Evolutionary conservation across 768 basidiomycete species (phyloP).

Genomic region (Saitozyma sp.): DNA sequence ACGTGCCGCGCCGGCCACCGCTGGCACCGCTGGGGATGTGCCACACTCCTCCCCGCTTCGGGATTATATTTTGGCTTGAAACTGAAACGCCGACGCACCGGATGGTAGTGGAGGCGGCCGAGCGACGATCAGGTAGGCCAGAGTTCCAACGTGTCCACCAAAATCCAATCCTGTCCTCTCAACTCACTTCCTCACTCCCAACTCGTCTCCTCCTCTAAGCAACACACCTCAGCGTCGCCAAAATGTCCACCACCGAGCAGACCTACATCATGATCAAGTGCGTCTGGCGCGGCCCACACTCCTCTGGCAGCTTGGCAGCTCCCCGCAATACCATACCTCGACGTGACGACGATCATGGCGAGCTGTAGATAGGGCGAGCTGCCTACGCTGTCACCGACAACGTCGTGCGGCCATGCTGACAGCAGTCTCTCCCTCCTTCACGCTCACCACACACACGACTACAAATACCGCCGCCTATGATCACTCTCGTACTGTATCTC

Average conservation of each 20-base stretch:
- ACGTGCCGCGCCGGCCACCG: too few species aligned
- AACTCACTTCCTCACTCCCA: not conserved
- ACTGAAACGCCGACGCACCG: not conserved
- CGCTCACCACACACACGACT: too few species aligned
- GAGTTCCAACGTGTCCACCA: not conserved
- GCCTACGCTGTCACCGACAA: too few species aligned
- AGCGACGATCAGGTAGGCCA: too few species aligned
- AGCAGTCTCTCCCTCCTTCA: too few species aligned
- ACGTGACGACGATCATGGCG: too few species aligned
- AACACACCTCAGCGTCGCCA: slow-evolving; percentile 12
- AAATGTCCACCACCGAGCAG: slow-evolving; percentile 75
- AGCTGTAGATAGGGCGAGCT: too few species aligned
- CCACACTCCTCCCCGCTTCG: not conserved
- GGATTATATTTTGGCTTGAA: not conserved
- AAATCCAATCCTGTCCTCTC: not conserved
- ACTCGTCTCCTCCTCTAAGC: not conserved
- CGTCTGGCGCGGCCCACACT: slow-evolving; percentile 12
- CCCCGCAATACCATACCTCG: too few species aligned
- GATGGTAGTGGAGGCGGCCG: not conserved
- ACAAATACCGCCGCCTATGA: too few species aligned
- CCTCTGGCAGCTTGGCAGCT: slow-evolving; percentile 1
- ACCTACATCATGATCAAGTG: slow-evolving; percentile 99
- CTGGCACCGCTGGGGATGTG: too few species aligned
- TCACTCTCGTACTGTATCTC: too few species aligned
- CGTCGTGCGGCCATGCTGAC: too few species aligned